Evolutionary conservation across 805 yeast genomes (phyloP).

Genomic region (Candida loeiensis): DNA sequence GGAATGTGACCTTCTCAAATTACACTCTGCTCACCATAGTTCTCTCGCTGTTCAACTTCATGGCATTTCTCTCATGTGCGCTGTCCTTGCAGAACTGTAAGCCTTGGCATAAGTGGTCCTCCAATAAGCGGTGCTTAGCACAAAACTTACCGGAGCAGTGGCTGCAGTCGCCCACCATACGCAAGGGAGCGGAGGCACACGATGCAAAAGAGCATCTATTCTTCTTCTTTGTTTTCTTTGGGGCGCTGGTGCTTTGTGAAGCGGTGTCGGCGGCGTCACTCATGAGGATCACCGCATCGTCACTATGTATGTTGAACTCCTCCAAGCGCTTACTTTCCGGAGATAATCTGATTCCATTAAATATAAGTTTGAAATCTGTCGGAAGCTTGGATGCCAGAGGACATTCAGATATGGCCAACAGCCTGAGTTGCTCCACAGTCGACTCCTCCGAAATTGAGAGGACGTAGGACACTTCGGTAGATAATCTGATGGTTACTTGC

Average conservation of each 20-base stretch:
- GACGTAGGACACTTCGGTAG: conserved; percentile 42
- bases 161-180: conserved; percentile 78
- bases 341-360: conserved; percentile 37
- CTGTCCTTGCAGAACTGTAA: conserved; percentile 76
- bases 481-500: conserved; percentile 49
- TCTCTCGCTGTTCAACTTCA: conserved; percentile 77
- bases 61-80: conserved; percentile 80
- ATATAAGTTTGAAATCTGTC: conserved; percentile 35
- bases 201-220: conserved; percentile 48
- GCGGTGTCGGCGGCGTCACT: conserved; percentile 20
- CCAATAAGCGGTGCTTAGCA: conserved; percentile 81
- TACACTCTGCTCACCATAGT: conserved; percentile 72
- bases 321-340: conserved; percentile 24
- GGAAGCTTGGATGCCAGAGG: conserved; percentile 33
- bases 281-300: conserved; percentile 24
- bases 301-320: conserved; percentile 17
- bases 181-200: conserved; percentile 63
- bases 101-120: conserved; percentile 78
- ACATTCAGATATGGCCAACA: conserved; percentile 39
- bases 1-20: not conserved
- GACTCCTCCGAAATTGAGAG: conserved; percentile 51
- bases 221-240: conserved; percentile 35
- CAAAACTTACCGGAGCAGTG: conserved; percentile 84
- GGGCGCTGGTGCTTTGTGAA: conserved; percentile 15
- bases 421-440: conserved; percentile 49